Conservation (phyloP, 2,329 filamentous ascomycete genomes). For the Xylariaceae sp. region DNA sequence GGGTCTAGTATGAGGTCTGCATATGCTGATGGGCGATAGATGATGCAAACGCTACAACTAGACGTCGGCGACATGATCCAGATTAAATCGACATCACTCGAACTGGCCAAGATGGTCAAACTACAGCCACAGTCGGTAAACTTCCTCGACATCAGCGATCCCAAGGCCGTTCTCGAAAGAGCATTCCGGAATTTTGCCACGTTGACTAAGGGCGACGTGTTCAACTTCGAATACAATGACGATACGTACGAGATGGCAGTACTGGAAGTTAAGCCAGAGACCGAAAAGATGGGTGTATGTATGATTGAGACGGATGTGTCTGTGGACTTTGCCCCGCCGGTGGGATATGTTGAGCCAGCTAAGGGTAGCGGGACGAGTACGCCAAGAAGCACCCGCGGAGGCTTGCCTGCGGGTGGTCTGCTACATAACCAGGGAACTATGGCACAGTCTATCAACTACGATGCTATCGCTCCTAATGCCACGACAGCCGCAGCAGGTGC, state of each 20-base stretch:
- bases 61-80: constrained; percentile 95
- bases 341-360: constrained; percentile 92
- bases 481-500: constrained; percentile 64
- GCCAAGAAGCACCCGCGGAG: constrained; percentile 70
- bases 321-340: constrained; percentile 92
- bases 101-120: constrained; percentile 91
- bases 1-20: neutral
- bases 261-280: constrained; percentile 88
- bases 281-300: constrained; percentile 83
- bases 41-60: constrained; percentile 90
- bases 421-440: constrained; percentile 89
- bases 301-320: constrained; percentile 96
- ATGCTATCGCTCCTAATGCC: constrained; percentile 81
- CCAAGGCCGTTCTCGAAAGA: constrained; percentile 95
- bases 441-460: constrained; percentile 98
- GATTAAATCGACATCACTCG: constrained; percentile 91
- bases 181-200: constrained; percentile 96
- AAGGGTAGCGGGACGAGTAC: constrained; percentile 84
- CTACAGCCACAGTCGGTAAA: constrained; percentile 91
- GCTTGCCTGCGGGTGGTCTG: constrained; percentile 73
- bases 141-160: constrained; percentile 96
- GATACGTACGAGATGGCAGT: constrained; percentile 92
- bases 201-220: constrained; percentile 90
- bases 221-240: constrained; percentile 97
- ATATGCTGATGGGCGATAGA: constrained; percentile 56